Base-by-base conservation (phyloP, 2,329 filamentous ascomycete species). In the Cryphonectria carpinicola region DNA sequence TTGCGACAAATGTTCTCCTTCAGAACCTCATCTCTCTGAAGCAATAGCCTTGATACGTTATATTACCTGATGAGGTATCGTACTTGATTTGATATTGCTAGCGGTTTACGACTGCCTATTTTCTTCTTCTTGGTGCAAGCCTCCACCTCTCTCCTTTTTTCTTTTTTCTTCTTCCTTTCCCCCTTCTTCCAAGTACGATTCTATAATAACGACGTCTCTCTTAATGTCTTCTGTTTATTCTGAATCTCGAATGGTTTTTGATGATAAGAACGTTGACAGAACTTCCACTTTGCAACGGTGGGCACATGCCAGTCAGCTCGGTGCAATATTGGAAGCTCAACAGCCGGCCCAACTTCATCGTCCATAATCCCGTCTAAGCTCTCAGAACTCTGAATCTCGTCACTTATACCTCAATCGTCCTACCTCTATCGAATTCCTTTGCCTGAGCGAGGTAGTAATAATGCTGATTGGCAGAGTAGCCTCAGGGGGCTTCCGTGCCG, bases 321-420 rank as follows among this genome's bases (percentile, higher is more conserved):
- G 43, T 49, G 43, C 19, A 22, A 49, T 19, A 39, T 39, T 39
- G 10, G 1, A 39, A 39, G 37, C 1, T 49, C 19, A 7, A 49
- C 17, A 49, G 43, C 43, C 37, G 2, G 37, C 37, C 37, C 4
- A n/a, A n/a, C 32, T 32, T 32, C 32, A 32, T 2, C 4, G 32
- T 32, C 32, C 32, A 32, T 32, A 32, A 32, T 32, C 32, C 32
- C 32, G 83, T 76, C 77, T 25, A n/a, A 6, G 28, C n/a, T 25
- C 19, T 32, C n/a, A 28, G 54, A 1, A 13, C 14, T 13, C 54
- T 17, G n/a, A 17, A 73, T 82, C 0, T 75, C 77, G 1, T 39
- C 74, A 25, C 84, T 86, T 19, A 46, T 46, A 19, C 19, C 43
- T 46, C 43, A 1, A 46, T 4, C 43, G 17, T 46, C 43, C 22